Evolutionary conservation across 306 rosid species (phyloP), one percentile per base, ranked within the genome.

Genomic region (Begonia fuchsioides): DNA sequence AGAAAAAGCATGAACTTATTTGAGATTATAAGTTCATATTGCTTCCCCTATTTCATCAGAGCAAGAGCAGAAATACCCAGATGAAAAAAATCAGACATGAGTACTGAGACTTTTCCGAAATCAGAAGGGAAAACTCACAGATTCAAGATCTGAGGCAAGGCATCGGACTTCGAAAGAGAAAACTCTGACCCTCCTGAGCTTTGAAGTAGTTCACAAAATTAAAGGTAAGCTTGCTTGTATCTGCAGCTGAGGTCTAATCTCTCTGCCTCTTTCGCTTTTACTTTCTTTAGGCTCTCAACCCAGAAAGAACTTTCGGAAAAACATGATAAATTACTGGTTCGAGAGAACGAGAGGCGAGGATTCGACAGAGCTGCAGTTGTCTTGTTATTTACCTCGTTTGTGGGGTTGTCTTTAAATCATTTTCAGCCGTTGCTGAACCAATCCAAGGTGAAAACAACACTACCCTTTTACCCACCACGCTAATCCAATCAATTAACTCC

Each of bases 321-420:
- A 14, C 17, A 15, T 15, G 50, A n/a, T 47, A 41, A 41, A 41
- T 41, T 47, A 47, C 50, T 15, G 18, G 50, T 14, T n/a, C 10
- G 10, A 47, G 50, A 47, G 50, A 12, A 26, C 15, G 17, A 47
- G 50, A 47, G 50, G 11, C 12, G 7, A n/a, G 45, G 26, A n/a
- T 47, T 47, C 8, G 18, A 9, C 6, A 6, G 10, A 16, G 16
- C 17, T 10, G 17, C 9, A 47, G 50, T 47, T 47, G 50, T 47
- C 50, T 15, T 47, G 18, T 47, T 12, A 47, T 47, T n/a, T 47
- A 47, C 50, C 18, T 47, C 18, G 50, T 47, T 47, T 9, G 8
- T 8, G 17, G 50, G 16, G 14, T 47, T 47, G 26, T 47, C 50
- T 13, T 47, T 13, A 16, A 47, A 47, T 15, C 50, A 41, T 41